Conservation (phyloP, 176 grass and related monocot genomes). For the Ampelocalamus luodianensis region DNA sequence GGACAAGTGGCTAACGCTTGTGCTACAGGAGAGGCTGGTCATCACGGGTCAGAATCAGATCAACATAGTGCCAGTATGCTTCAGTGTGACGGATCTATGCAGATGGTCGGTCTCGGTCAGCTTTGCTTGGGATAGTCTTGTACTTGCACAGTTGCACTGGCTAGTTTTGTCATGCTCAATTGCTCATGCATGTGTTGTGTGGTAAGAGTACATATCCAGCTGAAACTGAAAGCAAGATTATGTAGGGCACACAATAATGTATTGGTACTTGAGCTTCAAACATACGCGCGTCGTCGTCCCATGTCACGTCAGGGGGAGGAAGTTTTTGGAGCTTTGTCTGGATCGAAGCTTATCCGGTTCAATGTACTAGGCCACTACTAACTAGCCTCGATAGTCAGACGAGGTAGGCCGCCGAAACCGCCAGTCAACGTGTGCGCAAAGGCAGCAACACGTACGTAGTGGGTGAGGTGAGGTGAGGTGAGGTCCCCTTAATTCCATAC, state of each 20-base stretch:
- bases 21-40: neutral
- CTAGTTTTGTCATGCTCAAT: neutral
- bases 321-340: neutral
- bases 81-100: neutral
- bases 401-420: conserved; percentile 20
- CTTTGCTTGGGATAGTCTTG: neutral
- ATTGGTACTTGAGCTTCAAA: neutral
- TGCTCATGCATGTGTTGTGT: neutral
- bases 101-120: neutral
- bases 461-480: neutral
- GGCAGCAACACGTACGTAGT: neutral
- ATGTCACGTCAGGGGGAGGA: neutral
- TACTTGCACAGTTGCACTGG: neutral
- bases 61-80: neutral
- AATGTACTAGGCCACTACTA: neutral
- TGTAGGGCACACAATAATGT: neutral
- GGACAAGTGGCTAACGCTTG: neutral
- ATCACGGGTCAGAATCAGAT: neutral
- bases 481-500: neutral
- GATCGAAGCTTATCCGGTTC: neutral
- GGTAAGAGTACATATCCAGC: neutral
- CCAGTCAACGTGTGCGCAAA: neutral
- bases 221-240: neutral
- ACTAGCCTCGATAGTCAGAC: neutral
- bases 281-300: neutral